Percentiles rank a stretch among this genome's conserved stretches.
These are phyloP conservation scores for Penicillium concentricum DNA, from an alignment of 2,329 filamentous ascomycete genomes.

Conservation along the genomic window DNA sequence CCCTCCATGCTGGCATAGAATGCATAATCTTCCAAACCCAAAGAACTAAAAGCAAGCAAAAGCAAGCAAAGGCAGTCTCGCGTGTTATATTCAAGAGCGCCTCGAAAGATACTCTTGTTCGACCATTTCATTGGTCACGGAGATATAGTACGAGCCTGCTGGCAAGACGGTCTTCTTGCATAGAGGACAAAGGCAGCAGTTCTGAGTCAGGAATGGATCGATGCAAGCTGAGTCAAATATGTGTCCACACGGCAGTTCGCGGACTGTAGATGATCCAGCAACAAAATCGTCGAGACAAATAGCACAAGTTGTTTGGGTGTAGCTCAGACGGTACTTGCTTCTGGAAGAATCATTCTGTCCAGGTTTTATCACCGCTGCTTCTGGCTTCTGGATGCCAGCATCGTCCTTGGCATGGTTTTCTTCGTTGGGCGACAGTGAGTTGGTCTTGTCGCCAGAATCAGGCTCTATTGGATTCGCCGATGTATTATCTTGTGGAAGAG, in stretches of 20 bases:
- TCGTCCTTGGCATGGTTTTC: neutral
- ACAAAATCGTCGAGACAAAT: constrained; percentile 86
- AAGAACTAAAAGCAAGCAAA: neutral
- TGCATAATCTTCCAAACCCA: neutral
- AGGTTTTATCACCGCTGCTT: constrained; percentile 14
- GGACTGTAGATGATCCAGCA: constrained; percentile 67
- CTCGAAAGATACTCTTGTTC: constrained; percentile 71
- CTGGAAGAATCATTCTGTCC: neutral
- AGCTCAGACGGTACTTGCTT: constrained; percentile 33
- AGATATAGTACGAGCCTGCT: constrained; percentile 60
- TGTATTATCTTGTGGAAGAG: constrained; percentile 2
- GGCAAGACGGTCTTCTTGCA: constrained; percentile 86
- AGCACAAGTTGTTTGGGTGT: constrained; percentile 79
- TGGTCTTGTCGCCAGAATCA: neutral
- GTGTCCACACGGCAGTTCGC: constrained; percentile 84
- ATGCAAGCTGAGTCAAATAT: constrained; percentile 94
- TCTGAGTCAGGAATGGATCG: constrained; percentile 73
- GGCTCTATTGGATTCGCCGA: constrained; percentile 3
- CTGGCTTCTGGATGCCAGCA: constrained; percentile 11
- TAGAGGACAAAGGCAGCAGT: constrained; percentile 83
- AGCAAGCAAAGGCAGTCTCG: neutral
- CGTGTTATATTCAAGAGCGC: neutral
- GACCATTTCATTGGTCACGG: constrained; percentile 83
- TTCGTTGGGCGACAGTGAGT: neutral
- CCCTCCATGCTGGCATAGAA: neutral